phyloP scores from a whole-genome alignment of 768 basidiomycete genomes.

The Boletus rubroflammeus region DNA sequence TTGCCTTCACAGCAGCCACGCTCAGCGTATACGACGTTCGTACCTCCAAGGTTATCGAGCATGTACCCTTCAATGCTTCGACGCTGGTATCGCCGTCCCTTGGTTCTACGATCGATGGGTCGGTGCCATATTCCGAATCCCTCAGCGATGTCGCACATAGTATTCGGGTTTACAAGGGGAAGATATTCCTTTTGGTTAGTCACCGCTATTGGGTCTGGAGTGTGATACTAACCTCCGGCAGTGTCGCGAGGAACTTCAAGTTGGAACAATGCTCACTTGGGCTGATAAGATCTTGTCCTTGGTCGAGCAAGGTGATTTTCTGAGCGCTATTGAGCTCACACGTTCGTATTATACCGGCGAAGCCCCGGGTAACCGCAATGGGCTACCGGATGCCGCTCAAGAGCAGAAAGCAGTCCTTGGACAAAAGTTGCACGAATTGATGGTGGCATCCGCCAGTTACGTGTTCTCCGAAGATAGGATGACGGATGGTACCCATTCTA shows the following conservation, averaged over 20 bases:
- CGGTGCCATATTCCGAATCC: slow-evolving; percentile 46
- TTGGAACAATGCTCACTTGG: slow-evolving; percentile 90
- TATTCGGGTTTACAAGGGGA: slow-evolving; percentile 81
- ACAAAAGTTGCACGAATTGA: slow-evolving; percentile 72
- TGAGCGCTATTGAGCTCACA: slow-evolving; percentile 84
- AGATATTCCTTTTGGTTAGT: slow-evolving; percentile 84
- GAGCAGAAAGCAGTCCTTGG: slow-evolving; percentile 64
- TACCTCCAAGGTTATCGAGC: slow-evolving; percentile 56
- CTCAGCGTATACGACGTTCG: slow-evolving; percentile 72
- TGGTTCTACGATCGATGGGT: slow-evolving; percentile 42
- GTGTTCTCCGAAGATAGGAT: slow-evolving; percentile 95
- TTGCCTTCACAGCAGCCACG: slow-evolving; percentile 51
- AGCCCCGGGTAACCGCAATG: slow-evolving; percentile 82
- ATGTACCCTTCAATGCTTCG: slow-evolving; percentile 53
- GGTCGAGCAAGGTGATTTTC: slow-evolving; percentile 83
- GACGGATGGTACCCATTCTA: slow-evolving; percentile 81
- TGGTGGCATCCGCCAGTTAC: slow-evolving; percentile 84
- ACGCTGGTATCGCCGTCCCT: slow-evolving; percentile 54
- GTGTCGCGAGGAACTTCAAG: slow-evolving; percentile 65
- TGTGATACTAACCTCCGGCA: slow-evolving; percentile 26
- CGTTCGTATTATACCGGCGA: slow-evolving; percentile 76
- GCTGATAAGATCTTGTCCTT: slow-evolving; percentile 85
- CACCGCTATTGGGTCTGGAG: background rate
- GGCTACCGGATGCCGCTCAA: slow-evolving; percentile 67
- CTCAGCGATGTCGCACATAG: slow-evolving; percentile 62